Conservation (phyloP, 1,139 yeast species). For the Yamadazyma blattariae region DNA sequence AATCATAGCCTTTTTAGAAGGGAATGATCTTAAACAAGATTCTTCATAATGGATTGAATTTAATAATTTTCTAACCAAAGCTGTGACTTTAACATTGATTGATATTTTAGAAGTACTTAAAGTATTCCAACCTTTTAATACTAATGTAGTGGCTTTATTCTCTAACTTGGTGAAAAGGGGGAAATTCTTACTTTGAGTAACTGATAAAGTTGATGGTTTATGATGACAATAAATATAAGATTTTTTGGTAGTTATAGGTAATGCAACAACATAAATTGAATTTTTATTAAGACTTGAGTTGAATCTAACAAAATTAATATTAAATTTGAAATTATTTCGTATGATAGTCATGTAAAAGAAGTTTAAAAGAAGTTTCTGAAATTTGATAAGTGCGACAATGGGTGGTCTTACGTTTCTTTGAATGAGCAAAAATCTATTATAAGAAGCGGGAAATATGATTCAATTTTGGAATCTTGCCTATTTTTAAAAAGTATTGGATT, state of each 20-base stretch:
- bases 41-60: constrained; percentile 53
- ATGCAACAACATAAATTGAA: constrained; percentile 50
- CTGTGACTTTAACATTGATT: constrained; percentile 40
- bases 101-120: constrained; percentile 33
- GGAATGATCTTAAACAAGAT: constrained; percentile 48
- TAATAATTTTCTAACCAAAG: constrained; percentile 32
- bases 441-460: too few species aligned
- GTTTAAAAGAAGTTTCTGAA: too few species aligned
- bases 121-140: constrained; percentile 46
- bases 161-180: constrained; percentile 40
- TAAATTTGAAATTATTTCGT: too few species aligned
- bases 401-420: too few species aligned
- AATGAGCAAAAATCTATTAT: too few species aligned
- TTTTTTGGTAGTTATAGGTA: constrained; percentile 58
- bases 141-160: constrained; percentile 33
- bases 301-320: too few species aligned
- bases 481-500: too few species aligned
- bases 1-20: constrained; percentile 47
- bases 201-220: constrained; percentile 29
- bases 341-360: not conserved
- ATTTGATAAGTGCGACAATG: too few species aligned
- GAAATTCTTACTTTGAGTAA: constrained; percentile 24
- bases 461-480: too few species aligned
- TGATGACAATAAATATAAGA: constrained; percentile 63
- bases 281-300: constrained; percentile 9